These are phyloP conservation scores for Mycena capillaripes DNA, from an alignment of 768 basidiomycete species.

Conservation along the genomic window DNA sequence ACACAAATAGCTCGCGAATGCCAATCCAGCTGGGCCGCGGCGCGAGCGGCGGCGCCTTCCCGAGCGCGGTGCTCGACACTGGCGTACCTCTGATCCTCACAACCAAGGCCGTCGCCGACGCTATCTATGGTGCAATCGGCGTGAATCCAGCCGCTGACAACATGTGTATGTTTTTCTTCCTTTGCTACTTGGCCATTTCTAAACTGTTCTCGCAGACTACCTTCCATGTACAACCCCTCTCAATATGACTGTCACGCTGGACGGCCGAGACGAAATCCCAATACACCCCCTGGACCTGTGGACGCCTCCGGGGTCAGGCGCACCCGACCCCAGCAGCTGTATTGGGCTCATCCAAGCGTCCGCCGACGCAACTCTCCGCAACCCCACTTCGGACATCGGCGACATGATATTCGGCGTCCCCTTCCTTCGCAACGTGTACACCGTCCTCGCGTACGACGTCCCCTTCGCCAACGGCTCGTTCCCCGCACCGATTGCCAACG, in stretches of 20 bases:
- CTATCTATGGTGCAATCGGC: conserved; percentile 82
- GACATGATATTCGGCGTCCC: conserved; percentile 66
- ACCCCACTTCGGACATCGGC: conserved; percentile 53
- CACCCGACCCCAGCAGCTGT: conserved; percentile 62
- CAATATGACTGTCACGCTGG: conserved; percentile 79
- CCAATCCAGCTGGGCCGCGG: conserved; percentile 42
- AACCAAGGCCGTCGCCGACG: conserved; percentile 73
- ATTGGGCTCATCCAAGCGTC: conserved; percentile 75
- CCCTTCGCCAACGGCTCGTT: conserved; percentile 64
- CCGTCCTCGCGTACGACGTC: conserved; percentile 76
- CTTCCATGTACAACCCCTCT: conserved; percentile 79
- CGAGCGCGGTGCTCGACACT: conserved; percentile 80
- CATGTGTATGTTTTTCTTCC: conserved; percentile 59
- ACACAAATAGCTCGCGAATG: conserved; percentile 40
- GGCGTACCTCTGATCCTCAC: conserved; percentile 79
- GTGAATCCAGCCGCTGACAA: conserved; percentile 69
- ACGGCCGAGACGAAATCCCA: conserved; percentile 67
- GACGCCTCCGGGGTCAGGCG: conserved; percentile 57
- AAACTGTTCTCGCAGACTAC: conserved; percentile 66
- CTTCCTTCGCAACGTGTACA: conserved; percentile 57
- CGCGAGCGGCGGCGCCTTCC: conserved; percentile 54
- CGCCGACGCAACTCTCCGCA: conserved; percentile 57
- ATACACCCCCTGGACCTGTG: conserved; percentile 86
- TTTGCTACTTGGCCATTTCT: background rate
- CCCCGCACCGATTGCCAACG: conserved; percentile 38